Evolutionary conservation across 805 yeast species (phyloP).

Genomic region (Lipomyces sp.): DNA sequence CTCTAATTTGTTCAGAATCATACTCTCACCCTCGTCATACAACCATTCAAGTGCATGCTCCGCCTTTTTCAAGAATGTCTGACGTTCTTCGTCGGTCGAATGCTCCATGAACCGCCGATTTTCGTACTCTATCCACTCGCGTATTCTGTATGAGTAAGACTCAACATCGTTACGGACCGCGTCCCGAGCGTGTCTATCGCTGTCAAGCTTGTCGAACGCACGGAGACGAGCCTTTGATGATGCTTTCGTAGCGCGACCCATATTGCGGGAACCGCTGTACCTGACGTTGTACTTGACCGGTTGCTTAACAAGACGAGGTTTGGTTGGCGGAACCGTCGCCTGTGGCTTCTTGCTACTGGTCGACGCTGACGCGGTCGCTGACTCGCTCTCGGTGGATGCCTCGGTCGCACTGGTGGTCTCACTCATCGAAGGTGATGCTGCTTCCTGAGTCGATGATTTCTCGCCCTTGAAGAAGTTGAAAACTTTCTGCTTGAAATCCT

Average conservation of each 20-base stretch:
- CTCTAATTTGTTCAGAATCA: constrained; percentile 50
- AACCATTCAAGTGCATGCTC: constrained; percentile 71
- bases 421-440: constrained; percentile 5
- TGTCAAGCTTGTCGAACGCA: constrained; percentile 60
- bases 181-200: constrained; percentile 58
- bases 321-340: constrained; percentile 26
- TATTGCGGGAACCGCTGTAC: constrained; percentile 35
- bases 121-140: constrained; percentile 62
- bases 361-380: constrained; percentile 38
- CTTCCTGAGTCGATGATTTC: constrained; percentile 16
- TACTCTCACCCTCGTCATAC: constrained; percentile 68
- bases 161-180: constrained; percentile 72
- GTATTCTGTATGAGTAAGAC: constrained; percentile 68
- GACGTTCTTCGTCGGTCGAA: constrained; percentile 36
- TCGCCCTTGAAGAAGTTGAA: constrained; percentile 29
- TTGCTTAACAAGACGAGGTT: constrained; percentile 30
- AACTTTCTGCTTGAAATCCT: constrained; percentile 40
- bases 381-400: constrained; percentile 23
- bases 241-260: constrained; percentile 55
- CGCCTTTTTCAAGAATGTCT: constrained; percentile 41
- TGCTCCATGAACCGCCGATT: constrained; percentile 45
- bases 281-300: constrained; percentile 39
- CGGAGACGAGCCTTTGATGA: constrained; percentile 55
- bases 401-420: constrained; percentile 22
- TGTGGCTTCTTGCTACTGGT: constrained; percentile 25